Percentiles rank a stretch among this genome's conserved stretches.
phyloP scores from a whole-genome alignment of 2,329 filamentous ascomycete species.

The Botrytis fabae region DNA sequence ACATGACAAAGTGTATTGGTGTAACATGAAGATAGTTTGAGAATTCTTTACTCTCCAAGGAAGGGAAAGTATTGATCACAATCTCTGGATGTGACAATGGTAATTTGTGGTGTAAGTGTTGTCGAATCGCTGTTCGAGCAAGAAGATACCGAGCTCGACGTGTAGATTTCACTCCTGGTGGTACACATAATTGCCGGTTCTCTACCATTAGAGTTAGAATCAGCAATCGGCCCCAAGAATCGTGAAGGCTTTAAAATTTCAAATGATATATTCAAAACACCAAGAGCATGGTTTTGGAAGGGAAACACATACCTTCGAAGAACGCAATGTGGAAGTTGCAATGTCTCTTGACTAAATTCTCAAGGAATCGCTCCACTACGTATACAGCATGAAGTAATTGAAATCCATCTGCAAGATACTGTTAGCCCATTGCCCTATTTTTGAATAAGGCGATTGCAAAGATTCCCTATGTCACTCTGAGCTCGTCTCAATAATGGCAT shows the following conservation, averaged over 20 bases:
- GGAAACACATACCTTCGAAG: slow-evolving; percentile 47
- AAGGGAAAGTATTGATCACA: slow-evolving; percentile 47
- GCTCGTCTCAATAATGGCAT: neutral
- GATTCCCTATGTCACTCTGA: neutral
- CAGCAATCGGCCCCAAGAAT: neutral
- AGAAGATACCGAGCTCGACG: slow-evolving; percentile 53
- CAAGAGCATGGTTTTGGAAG: neutral
- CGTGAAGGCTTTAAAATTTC: neutral
- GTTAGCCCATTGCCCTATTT: slow-evolving; percentile 27
- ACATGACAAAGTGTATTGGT: slow-evolving; percentile 67
- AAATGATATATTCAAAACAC: neutral
- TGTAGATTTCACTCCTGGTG: slow-evolving; percentile 42
- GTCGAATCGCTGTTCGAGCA: slow-evolving; percentile 62
- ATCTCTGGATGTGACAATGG: slow-evolving; percentile 33
- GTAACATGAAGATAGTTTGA: slow-evolving; percentile 53
- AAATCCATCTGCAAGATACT: slow-evolving; percentile 53
- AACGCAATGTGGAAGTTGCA: slow-evolving; percentile 73
- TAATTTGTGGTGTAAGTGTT: slow-evolving; percentile 50
- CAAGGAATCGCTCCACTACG: slow-evolving; percentile 65
- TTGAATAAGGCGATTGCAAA: too few relatives aligned
- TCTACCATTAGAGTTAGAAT: slow-evolving; percentile 36
- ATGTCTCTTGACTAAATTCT: slow-evolving; percentile 58
- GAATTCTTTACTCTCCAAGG: slow-evolving; percentile 52
- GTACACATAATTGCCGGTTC: slow-evolving; percentile 57
- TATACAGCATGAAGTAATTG: slow-evolving; percentile 72